phyloP scores from a whole-genome alignment of 495 filamentous ascomycete genomes.

The Recurvomyces mirabilis region DNA sequence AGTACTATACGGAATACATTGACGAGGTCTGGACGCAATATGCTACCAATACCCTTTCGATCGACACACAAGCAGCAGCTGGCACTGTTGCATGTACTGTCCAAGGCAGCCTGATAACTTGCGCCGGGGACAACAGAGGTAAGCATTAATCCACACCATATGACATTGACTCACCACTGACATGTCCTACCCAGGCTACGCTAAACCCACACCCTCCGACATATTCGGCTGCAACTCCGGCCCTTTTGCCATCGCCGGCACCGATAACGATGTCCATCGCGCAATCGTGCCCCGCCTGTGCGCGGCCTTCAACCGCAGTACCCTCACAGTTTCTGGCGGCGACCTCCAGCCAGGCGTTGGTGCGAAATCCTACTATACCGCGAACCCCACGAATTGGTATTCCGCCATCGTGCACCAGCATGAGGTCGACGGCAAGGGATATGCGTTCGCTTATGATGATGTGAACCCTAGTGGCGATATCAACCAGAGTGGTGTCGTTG shows the following conservation, averaged over 20 bases:
- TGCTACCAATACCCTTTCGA: slow-evolving; percentile 27
- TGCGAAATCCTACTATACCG: slow-evolving; percentile 28
- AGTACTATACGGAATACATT: slow-evolving; percentile 34
- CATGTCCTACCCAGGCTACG: slow-evolving; percentile 20
- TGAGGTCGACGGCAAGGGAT: slow-evolving; percentile 34
- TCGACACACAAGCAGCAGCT: slow-evolving; percentile 32
- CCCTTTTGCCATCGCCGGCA: slow-evolving; percentile 31
- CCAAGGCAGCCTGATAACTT: slow-evolving; percentile 25
- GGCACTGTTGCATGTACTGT: slow-evolving; percentile 34
- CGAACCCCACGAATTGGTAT: slow-evolving; percentile 34
- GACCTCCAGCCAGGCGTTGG: slow-evolving; percentile 30
- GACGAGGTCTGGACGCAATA: slow-evolving; percentile 35
- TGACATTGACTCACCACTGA: background rate
- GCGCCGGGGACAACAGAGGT: slow-evolving; percentile 32
- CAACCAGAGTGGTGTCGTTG: slow-evolving; percentile 28
- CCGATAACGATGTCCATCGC: slow-evolving; percentile 32
- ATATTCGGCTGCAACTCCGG: slow-evolving; percentile 42
- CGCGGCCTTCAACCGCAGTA: slow-evolving; percentile 37
- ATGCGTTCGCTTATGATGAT: slow-evolving; percentile 42
- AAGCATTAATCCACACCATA: background rate
- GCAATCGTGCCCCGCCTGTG: slow-evolving; percentile 41
- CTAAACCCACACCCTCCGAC: slow-evolving; percentile 30
- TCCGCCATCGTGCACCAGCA: slow-evolving; percentile 35
- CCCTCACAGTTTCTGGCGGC: slow-evolving; percentile 33
- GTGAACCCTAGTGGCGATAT: slow-evolving; percentile 31